Conservation (phyloP, 1,284 basidiomycete genomes). For the Apiotrichum laibachii region DNA sequence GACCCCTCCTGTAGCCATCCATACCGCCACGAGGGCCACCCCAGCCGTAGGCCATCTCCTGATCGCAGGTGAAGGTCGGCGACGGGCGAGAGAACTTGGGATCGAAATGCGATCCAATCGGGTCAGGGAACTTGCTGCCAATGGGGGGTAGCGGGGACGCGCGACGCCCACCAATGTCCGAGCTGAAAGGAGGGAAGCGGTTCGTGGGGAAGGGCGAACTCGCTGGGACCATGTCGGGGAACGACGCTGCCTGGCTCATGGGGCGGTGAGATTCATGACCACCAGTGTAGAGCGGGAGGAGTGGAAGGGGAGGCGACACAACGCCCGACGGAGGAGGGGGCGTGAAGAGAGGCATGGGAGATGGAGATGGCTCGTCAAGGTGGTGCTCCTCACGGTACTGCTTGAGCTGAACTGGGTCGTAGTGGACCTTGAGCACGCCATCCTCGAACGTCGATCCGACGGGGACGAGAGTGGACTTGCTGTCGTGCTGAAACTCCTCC, state of each 20-base stretch:
- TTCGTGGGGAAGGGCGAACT: too few relatives aligned
- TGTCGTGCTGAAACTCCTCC: neutral
- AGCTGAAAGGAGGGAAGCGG: neutral
- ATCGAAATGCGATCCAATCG: too few relatives aligned
- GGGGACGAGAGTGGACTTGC: conserved; percentile 9
- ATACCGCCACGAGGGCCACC: neutral
- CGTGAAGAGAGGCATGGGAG: neutral
- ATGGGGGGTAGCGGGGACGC: neutral
- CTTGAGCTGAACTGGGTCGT: conserved; percentile 30
- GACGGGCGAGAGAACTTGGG: neutral
- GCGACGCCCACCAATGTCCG: neutral
- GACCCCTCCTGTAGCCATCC: too few relatives aligned
- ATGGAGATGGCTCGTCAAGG: neutral
- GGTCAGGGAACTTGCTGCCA: neutral
- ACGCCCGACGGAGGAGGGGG: neutral
- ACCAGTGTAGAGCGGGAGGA: neutral
- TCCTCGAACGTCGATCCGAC: conserved; percentile 22
- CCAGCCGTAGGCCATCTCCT: neutral
- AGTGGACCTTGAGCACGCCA: conserved; percentile 29
- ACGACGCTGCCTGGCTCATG: neutral
- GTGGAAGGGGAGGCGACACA: neutral
- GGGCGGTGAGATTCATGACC: neutral
- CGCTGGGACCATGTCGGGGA: neutral
- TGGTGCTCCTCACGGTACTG: conserved; percentile 20
- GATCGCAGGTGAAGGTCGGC: neutral